Base-by-base conservation (phyloP, 176 grass and related monocot genomes). In the Luzula sylvatica region DNA sequence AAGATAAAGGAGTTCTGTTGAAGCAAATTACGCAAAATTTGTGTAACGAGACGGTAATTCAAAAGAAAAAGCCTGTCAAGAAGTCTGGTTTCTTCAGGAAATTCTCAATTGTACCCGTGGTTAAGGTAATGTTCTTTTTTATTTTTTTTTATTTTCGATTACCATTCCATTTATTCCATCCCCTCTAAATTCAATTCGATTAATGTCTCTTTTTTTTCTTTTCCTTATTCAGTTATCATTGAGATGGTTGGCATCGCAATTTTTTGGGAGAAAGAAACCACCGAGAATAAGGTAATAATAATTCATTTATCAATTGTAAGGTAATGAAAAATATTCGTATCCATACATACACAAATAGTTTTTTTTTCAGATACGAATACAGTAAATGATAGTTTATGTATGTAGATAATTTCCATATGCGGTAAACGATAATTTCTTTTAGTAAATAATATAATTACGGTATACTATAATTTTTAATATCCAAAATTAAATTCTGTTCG, bases 1-100 rank as follows among this genome's bases (percentile, higher is more conserved):
- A 86, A 52, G 66, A 68, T 6, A 77, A 95, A 70, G 58, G 71
- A 7, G 38, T 83, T 18, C 52, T 88, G 56, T 57, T 82, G 70
- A 85, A 78, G 53, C 73, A 88, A 65, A 88, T 88, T 8, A 69
- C 77, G 1, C 89, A 85, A n/a, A 65, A 88, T 32, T 61, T 86
- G n/a, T 85, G 67, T 26, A 65, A 64, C 43, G 80, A 85, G n/a
- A 53, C 25, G 3, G 24, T 32, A 1, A 46, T 54, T 20, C 23
- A 50, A 14, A 65, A 67, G 17, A 85, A 56, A 53, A 95, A 49
- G 65, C 42, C 70, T 40, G 62, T 43, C 11, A 95, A 79, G 69
- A 76, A 26, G 26, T 35, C 12, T 29, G 4, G 58, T 47, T 82
- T 60, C 53, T 68, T 75, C 1, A 38, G 27, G 17, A 86, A 56